A percentile compares a stretch with the other conserved stretches of the same genome.
These are phyloP conservation scores for Solanum bulbocastanum DNA, from an alignment of 257 asterid species.

Conservation along the genomic window DNA sequence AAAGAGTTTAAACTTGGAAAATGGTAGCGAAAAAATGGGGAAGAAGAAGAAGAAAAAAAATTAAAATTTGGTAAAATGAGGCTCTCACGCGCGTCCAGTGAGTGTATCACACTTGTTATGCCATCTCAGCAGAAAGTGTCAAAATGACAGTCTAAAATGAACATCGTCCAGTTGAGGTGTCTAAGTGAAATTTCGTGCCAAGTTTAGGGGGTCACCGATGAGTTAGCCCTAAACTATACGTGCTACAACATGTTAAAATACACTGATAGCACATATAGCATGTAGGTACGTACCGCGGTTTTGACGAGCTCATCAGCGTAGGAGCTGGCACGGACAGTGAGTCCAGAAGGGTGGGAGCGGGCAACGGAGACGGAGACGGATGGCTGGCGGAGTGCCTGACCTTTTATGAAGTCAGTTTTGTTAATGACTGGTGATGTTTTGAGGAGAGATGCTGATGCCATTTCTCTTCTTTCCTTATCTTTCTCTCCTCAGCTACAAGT, in stretches of 20 bases:
- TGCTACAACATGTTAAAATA: not conserved
- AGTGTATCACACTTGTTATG: no score
- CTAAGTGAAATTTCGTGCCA: no score
- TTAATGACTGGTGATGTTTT: constrained; percentile 55
- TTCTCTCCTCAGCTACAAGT: constrained; percentile 2
- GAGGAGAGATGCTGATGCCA: constrained; percentile 69
- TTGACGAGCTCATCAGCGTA: constrained; percentile 59
- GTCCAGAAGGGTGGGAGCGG: constrained; percentile 30
- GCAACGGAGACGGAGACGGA: constrained; percentile 23
- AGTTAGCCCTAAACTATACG: not conserved
- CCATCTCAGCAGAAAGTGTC: no score
- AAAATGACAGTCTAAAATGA: no score
- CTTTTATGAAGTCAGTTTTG: constrained; percentile 53
- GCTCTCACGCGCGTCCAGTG: no score
- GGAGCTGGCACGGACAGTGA: constrained; percentile 34
- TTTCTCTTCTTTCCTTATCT: constrained; percentile 4
- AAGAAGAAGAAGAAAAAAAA: no score
- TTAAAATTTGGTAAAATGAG: no score
- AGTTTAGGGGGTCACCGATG: no score
- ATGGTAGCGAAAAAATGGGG: no score
- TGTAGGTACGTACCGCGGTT: constrained; percentile 39
- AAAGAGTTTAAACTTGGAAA: no score
- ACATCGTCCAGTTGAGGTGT: no score
- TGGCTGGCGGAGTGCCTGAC: constrained; percentile 37
- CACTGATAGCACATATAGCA: not conserved